phyloP scores from a whole-genome alignment of 2,329 filamentous ascomycete genomes.

The Paraconiothyrium brasiliense region DNA sequence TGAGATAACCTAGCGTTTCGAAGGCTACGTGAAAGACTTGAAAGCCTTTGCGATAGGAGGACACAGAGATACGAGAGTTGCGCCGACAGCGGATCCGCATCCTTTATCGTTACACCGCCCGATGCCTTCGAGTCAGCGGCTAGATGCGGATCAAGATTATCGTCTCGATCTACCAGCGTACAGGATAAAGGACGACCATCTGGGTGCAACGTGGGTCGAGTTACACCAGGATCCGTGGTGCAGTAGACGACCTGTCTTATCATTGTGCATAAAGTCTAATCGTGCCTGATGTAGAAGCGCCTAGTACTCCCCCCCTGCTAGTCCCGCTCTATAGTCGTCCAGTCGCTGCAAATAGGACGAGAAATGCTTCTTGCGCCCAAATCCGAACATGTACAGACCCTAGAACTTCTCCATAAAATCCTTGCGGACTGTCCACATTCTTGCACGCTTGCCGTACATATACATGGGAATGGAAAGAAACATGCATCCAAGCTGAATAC shows the following conservation, averaged over 20 bases:
- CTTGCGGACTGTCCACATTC: conserved; percentile 93
- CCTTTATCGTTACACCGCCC: conserved; percentile 12
- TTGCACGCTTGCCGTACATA: conserved; percentile 86
- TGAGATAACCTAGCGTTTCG: conserved; percentile 9
- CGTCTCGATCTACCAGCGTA: neutral
- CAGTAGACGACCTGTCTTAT: neutral
- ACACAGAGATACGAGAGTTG: neutral
- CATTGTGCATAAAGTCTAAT: neutral
- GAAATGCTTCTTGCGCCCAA: neutral
- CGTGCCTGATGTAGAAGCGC: neutral
- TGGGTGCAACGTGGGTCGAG: neutral
- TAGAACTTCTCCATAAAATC: conserved; percentile 84
- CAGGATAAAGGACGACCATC: neutral
- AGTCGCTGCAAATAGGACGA: neutral
- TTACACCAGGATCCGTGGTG: neutral
- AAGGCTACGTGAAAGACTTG: neutral
- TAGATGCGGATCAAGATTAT: conserved; percentile 7
- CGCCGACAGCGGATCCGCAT: conserved; percentile 8
- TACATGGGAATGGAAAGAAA: conserved; percentile 88
- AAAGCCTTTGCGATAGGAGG: conserved; percentile 5
- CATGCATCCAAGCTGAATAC: conserved; percentile 82
- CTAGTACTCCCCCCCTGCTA: conserved; percentile 4
- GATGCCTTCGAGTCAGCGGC: conserved; percentile 6
- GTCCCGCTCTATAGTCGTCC: neutral
- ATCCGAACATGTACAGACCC: neutral